Evolutionary conservation across 2,329 filamentous ascomycete genomes (phyloP), one percentile per base, ranked within the genome.

Genomic region (Drechslera avenae): DNA sequence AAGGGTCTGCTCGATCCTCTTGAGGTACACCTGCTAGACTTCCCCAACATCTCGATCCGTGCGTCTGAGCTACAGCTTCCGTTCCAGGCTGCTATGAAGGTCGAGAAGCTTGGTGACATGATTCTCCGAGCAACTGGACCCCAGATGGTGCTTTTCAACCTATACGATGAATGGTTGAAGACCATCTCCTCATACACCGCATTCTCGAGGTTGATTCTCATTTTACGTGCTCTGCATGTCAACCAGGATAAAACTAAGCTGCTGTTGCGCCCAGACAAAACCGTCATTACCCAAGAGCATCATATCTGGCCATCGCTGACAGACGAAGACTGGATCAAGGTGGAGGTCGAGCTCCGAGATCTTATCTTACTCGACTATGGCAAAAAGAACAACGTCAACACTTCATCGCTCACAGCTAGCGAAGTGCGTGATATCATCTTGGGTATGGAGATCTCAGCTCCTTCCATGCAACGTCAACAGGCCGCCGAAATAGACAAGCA

Each of bases 371-470:
- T 97, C 63, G 94, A 99, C 72, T 99, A 99, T 72, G 94, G 94
- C 71, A 99, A 97, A 84, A 99, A 99, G 84, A 99, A 99, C 81
- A 99, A 97, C 64, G 94, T 99, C 79, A 99, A 99, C 66, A 93
- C 94, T 10, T 95, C 95, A 13, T 96, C 91, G 73, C 81, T 99
- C 76, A 99, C 94, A 1, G 96, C 86, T 71, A 96, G 90, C 66
- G 94, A 99, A 84, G 94, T 99, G 42, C 87, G 94, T 65, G 94
- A 99, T 70, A 97, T 99, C 67, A 99, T 99, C 65, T 78, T 99
- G 57, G 94, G 94, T 83, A 99, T 99, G 95, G 95, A 99, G 73
- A 99, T 99, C 52, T 96, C 91, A 52, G 95, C 94, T 21, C 94
- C 94, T 18, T 97, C 93, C 1, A 89, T 99, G 86, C 94, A 99